These are phyloP conservation scores for Candolleomyces eurysporus DNA, from an alignment of 768 basidiomycete species.

Conservation along the genomic window DNA sequence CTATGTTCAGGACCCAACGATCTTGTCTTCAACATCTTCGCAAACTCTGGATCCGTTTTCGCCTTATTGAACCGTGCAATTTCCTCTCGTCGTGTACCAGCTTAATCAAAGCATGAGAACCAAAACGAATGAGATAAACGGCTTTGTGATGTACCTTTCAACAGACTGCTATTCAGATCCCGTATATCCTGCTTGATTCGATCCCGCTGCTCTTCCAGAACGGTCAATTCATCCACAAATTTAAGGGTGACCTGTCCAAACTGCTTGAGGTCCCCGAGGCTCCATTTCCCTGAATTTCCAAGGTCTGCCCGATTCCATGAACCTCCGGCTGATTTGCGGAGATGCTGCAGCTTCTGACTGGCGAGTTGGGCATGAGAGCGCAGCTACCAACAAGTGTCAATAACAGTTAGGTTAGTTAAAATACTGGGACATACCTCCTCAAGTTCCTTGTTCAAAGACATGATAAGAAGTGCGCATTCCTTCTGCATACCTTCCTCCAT, in stretches of 20 bases:
- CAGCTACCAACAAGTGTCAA: slow-evolving; percentile 35
- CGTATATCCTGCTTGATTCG: slow-evolving; percentile 42
- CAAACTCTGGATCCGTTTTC: slow-evolving; percentile 74
- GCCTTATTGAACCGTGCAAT: slow-evolving; percentile 78
- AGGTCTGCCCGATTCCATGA: slow-evolving; percentile 45
- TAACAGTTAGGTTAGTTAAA: not conserved
- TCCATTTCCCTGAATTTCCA: slow-evolving; percentile 49
- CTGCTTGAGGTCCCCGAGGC: slow-evolving; percentile 46
- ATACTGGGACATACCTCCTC: slow-evolving; percentile 46
- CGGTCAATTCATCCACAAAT: slow-evolving; percentile 52
- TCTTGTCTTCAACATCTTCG: slow-evolving; percentile 67
- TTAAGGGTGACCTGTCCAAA: slow-evolving; percentile 49
- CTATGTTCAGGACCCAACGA: slow-evolving; percentile 88
- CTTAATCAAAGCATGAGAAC: slow-evolving; percentile 35
- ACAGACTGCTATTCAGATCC: slow-evolving; percentile 61
- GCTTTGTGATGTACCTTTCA: slow-evolving; percentile 51
- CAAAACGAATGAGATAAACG: slow-evolving; percentile 1
- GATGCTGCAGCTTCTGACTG: slow-evolving; percentile 30
- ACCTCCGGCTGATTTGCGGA: slow-evolving; percentile 37
- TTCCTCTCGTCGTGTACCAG: slow-evolving; percentile 80
- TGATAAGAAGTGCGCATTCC: slow-evolving; percentile 54
- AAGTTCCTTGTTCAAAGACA: slow-evolving; percentile 49
- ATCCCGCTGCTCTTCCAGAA: slow-evolving; percentile 41
- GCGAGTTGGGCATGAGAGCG: slow-evolving; percentile 36
- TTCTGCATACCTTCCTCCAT: slow-evolving; percentile 66